Conservation (phyloP, 768 basidiomycete species). For the Psilocybe tampanensis region DNA sequence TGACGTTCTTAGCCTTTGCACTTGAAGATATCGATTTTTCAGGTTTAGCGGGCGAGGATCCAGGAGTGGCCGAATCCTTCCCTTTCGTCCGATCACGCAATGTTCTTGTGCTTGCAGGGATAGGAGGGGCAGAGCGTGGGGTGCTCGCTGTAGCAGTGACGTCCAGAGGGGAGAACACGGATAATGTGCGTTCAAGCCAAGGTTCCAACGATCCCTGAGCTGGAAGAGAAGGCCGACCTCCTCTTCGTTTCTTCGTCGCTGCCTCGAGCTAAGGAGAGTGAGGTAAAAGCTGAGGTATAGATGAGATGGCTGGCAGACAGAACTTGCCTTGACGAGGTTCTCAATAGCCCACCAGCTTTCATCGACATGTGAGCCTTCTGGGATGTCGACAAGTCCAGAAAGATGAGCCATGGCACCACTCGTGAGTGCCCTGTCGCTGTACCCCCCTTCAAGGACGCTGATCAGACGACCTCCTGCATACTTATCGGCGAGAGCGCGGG, state of each 20-base stretch:
- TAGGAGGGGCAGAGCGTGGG: conserved; percentile 20
- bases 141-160: conserved; percentile 23
- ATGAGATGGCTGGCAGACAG: neutral
- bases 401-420: conserved; percentile 87
- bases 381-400: conserved; percentile 57
- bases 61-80: conserved; percentile 25
- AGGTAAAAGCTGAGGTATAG: neutral
- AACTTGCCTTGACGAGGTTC: conserved; percentile 59
- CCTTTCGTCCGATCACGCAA: conserved; percentile 57
- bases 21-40: neutral
- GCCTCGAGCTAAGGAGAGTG: conserved; percentile 57
- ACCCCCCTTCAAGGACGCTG: conserved; percentile 94
- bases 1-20: conserved; percentile 4
- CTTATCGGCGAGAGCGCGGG: conserved; percentile 59
- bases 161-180: conserved; percentile 50
- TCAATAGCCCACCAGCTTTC: conserved; percentile 66
- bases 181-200: conserved; percentile 63
- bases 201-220: conserved; percentile 35
- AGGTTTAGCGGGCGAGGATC: conserved; percentile 18
- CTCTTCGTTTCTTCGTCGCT: conserved; percentile 60
- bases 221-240: conserved; percentile 45
- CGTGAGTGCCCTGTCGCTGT: conserved; percentile 85
- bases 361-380: conserved; percentile 34
- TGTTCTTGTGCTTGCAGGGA: conserved; percentile 43
- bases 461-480: conserved; percentile 73